Evolutionary conservation across 1,139 yeast species (phyloP), one percentile per base, ranked within the genome.

Genomic region (Hyphopichia pseudoburtonii): DNA sequence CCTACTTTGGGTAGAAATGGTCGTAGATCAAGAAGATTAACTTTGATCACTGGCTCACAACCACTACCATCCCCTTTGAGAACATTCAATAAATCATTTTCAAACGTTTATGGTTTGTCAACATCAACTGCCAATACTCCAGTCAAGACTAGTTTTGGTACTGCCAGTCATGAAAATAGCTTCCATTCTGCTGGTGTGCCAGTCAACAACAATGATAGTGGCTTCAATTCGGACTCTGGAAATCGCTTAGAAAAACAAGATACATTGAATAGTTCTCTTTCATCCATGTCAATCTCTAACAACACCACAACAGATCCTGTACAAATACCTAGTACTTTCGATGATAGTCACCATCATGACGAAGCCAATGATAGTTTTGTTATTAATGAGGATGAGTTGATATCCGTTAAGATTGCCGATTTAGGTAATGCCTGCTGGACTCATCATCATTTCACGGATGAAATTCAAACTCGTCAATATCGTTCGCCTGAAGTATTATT

Each of bases 41-140:
- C 95, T 0, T 63, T 88, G 28, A 83, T 90, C 34, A 86, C 95
- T 0, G 96, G 92, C 1, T 83, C 92, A 0, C 92, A 85, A 54
- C 95, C 96, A 11, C 64, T 87, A 36, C 94, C 95, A 1, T 82
- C 90, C 0, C 92, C 95, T 2, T 66, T 86, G 41, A 69, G 78
- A 44, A 70, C 80, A 0, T 69, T 54, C 50, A 68, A 57, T 47
- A 65, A 57, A 47, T 61, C 66, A 19, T 65, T 66, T 37, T 59
- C 70, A 23, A 66, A 60, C 39, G 64, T 64, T 15, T 65, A 61
- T 40, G 73, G 70, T 9, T 56, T 67, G 28, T 59, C 74, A 6
- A 57, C 51, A 25, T 65, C 75, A 7, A 68, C 74, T 3, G 61
- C 70, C 36, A 69, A 67, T 44, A 70, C 75, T 1, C 76, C 77